phyloP scores from a whole-genome alignment of 2,329 filamentous ascomycete species.

The Hypoxylon sp. region DNA sequence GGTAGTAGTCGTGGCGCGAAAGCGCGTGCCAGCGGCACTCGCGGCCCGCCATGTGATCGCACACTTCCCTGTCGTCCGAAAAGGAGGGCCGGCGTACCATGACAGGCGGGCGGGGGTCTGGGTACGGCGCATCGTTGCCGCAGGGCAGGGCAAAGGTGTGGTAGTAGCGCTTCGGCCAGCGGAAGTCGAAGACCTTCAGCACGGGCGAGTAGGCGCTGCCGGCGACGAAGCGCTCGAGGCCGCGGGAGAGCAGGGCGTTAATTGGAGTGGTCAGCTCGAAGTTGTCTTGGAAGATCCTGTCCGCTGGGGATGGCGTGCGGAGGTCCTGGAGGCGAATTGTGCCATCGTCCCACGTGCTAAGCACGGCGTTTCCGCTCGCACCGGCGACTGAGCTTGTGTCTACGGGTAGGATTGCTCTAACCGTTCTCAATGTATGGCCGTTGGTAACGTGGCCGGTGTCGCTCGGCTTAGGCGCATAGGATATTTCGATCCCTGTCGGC shows the following conservation, averaged over 20 bases:
- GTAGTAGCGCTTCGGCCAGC: slow-evolving; percentile 64
- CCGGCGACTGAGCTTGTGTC: slow-evolving; percentile 52
- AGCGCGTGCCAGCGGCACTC: slow-evolving; percentile 65
- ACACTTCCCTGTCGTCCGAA: slow-evolving; percentile 48
- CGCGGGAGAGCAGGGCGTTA: slow-evolving; percentile 65
- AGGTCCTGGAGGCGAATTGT: slow-evolving; percentile 66
- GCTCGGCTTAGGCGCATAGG: slow-evolving; percentile 55
- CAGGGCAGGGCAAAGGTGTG: slow-evolving; percentile 66
- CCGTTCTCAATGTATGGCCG: slow-evolving; percentile 53
- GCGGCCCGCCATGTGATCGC: slow-evolving; percentile 54
- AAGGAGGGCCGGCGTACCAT: slow-evolving; percentile 41
- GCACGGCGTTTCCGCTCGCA: slow-evolving; percentile 59
- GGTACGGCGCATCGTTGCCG: slow-evolving; percentile 56
- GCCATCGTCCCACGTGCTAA: slow-evolving; percentile 69
- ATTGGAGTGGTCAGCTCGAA: slow-evolving; percentile 63
- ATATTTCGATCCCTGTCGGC: slow-evolving; percentile 61
- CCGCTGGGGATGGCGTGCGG: slow-evolving; percentile 63
- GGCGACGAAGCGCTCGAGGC: slow-evolving; percentile 65
- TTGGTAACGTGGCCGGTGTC: slow-evolving; percentile 48
- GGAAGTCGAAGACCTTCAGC: slow-evolving; percentile 69
- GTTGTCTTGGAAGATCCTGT: slow-evolving; percentile 67
- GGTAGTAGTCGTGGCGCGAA: slow-evolving; percentile 61
- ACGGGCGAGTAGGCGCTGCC: slow-evolving; percentile 62
- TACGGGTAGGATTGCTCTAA: slow-evolving; percentile 64
- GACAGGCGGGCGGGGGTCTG: slow-evolving; percentile 51